These are phyloP conservation scores for Hypomontagnella submonticulosa DNA, from an alignment of 495 filamentous ascomycete genomes.

Conservation along the genomic window DNA sequence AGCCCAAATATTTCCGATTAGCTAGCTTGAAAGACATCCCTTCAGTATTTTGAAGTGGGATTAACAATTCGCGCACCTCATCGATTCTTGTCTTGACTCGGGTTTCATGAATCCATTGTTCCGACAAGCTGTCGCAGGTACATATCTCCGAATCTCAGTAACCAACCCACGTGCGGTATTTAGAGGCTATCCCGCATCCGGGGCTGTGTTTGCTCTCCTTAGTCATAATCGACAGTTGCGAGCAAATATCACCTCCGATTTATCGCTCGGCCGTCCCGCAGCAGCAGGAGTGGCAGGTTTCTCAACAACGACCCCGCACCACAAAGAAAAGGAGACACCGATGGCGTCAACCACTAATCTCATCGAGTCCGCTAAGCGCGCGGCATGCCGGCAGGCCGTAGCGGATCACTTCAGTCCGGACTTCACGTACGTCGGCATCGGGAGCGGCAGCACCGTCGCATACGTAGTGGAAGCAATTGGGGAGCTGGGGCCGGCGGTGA, in stretches of 20 bases:
- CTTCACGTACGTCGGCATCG: slow-evolving; percentile 87
- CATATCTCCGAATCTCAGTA: slow-evolving; percentile 18
- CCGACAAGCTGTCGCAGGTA: slow-evolving; percentile 26
- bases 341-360: slow-evolving; percentile 42
- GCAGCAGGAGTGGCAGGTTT: neutral
- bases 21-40: neutral
- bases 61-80: neutral
- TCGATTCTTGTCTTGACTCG: slow-evolving; percentile 9
- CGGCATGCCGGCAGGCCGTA: slow-evolving; percentile 85
- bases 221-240: neutral
- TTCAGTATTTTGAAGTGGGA: neutral
- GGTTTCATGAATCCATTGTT: slow-evolving; percentile 37
- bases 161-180: slow-evolving; percentile 41
- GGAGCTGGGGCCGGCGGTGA: slow-evolving; percentile 68
- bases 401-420: slow-evolving; percentile 79
- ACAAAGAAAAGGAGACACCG: slow-evolving; percentile 11
- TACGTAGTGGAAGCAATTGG: slow-evolving; percentile 97
- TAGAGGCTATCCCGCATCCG: slow-evolving; percentile 27
- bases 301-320: slow-evolving; percentile 9
- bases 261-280: slow-evolving; percentile 15
- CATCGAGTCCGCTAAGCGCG: slow-evolving; percentile 85
- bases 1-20: slow-evolving; percentile 6
- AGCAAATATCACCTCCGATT: slow-evolving; percentile 2
- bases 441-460: slow-evolving; percentile 90
- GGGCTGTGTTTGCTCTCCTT: neutral